Percentiles rank a stretch among this genome's conserved stretches.
Conservation (phyloP, 2,329 filamentous ascomycete genomes). For the Didymella glomerata region DNA sequence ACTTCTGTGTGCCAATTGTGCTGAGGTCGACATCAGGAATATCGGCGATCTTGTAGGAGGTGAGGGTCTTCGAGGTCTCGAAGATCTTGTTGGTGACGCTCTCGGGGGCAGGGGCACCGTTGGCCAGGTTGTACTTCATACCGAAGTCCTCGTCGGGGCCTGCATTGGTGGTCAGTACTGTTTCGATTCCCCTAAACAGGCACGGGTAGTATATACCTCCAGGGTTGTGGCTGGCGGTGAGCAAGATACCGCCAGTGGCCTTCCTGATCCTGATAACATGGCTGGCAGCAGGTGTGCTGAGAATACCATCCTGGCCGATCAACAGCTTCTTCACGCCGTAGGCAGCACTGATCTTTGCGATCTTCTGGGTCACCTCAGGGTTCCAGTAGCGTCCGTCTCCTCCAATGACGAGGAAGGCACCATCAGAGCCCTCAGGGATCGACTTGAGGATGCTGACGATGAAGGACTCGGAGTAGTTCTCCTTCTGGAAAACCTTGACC, state of each 20-base stretch:
- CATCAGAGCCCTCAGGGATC: constrained; percentile 91
- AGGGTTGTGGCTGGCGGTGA: constrained; percentile 98
- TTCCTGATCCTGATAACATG: constrained; percentile 94
- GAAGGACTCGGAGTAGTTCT: constrained; percentile 96
- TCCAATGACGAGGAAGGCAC: constrained; percentile 91
- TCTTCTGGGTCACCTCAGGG: constrained; percentile 93
- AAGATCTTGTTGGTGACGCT: constrained; percentile 98
- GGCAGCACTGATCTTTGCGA: constrained; percentile 94
- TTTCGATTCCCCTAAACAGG: too few relatives aligned
- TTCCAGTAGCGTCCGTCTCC: constrained; percentile 98
- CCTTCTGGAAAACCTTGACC: constrained; percentile 95
- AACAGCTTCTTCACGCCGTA: constrained; percentile 99
- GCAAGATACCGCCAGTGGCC: constrained; percentile 93
- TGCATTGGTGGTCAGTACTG: constrained; percentile 48
- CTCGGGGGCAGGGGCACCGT: constrained; percentile 94
- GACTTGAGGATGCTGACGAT: constrained; percentile 92
- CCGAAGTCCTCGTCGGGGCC: constrained; percentile 95
- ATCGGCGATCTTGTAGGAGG: constrained; percentile 89
- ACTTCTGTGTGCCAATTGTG: constrained; percentile 82
- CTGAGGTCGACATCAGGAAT: constrained; percentile 86
- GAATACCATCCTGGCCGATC: constrained; percentile 93
- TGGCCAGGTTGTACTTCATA: constrained; percentile 99
- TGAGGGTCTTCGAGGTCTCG: constrained; percentile 87
- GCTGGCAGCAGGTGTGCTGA: constrained; percentile 95
- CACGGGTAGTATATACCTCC: constrained; percentile 69